Evolutionary conservation across 2,329 filamentous ascomycete species (phyloP).

Genomic region (Didymella arachidicola): DNA sequence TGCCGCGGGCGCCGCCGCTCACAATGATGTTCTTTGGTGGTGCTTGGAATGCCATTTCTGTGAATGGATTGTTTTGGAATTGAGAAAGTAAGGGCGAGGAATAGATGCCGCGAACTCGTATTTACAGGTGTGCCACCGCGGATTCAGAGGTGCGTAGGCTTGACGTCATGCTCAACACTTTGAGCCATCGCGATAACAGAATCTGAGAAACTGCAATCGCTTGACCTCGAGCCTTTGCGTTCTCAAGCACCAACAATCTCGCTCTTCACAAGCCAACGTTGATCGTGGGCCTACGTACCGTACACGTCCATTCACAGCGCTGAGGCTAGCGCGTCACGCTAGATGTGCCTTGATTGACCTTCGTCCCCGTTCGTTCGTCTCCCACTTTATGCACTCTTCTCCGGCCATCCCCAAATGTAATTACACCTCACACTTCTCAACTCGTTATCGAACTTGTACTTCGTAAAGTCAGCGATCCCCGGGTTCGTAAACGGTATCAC

Average conservation of each 20-base stretch:
- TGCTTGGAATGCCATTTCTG: slow-evolving; percentile 13
- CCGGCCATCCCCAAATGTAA: slow-evolving; percentile 27
- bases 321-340: slow-evolving; percentile 1
- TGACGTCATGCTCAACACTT: slow-evolving; percentile 35
- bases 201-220: not conserved
- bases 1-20: slow-evolving; percentile 57
- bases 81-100: not conserved
- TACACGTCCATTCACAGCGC: slow-evolving; percentile 6
- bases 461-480: slow-evolving; percentile 26
- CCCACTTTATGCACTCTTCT: slow-evolving; percentile 9
- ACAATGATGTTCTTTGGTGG: slow-evolving; percentile 49
- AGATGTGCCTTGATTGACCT: not conserved
- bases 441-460: slow-evolving; percentile 29
- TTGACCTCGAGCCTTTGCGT: not conserved
- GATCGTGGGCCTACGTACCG: not conserved
- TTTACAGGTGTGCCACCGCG: slow-evolving; percentile 2
- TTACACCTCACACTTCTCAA: slow-evolving; percentile 35
- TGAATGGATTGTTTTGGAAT: not conserved
- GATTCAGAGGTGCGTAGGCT: slow-evolving; percentile 27
- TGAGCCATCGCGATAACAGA: slow-evolving; percentile 4
- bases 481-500: slow-evolving; percentile 35
- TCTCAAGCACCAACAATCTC: not conserved
- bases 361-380: not conserved
- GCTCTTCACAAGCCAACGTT: not conserved
- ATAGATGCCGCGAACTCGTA: not conserved